Evolutionary conservation across 2,329 filamentous ascomycete species (phyloP).

Genomic region (Penicillium polonicum): DNA sequence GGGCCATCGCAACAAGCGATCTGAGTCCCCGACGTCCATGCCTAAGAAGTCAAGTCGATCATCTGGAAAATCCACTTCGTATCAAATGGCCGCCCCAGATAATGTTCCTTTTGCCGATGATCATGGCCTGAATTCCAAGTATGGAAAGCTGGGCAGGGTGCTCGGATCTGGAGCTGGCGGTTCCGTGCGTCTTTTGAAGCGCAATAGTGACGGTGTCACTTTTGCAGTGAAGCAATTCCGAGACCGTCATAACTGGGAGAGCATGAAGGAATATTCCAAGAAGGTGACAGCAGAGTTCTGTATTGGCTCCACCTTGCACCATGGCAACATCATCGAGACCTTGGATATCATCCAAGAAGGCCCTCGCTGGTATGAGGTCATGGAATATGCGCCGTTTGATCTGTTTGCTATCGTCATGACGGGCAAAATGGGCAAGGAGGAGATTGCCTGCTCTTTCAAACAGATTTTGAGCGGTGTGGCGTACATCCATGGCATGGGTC

Average conservation of each 20-base stretch:
- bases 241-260: constrained; percentile 87
- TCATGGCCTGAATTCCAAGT: constrained; percentile 84
- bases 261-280: constrained; percentile 93
- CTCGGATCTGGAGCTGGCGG: constrained; percentile 92
- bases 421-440: constrained; percentile 89
- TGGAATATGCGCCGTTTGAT: constrained; percentile 97
- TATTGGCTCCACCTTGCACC: constrained; percentile 92
- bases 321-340: constrained; percentile 97
- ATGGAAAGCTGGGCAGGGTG: constrained; percentile 92
- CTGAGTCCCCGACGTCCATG: constrained; percentile 61
- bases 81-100: constrained; percentile 50
- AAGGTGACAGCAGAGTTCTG: constrained; percentile 98
- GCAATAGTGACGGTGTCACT: constrained; percentile 85
- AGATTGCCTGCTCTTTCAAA: constrained; percentile 85
- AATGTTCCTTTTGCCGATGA: constrained; percentile 88
- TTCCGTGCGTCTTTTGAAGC: constrained; percentile 90
- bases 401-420: constrained; percentile 99
- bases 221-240: constrained; percentile 98
- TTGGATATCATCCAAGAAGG: constrained; percentile 95
- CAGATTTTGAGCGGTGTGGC: constrained; percentile 94
- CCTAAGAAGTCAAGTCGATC: constrained; percentile 57
- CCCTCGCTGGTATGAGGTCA: constrained; percentile 93
- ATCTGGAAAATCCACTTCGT: constrained; percentile 52
- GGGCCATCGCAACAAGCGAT: constrained; percentile 63
- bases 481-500: constrained; percentile 90